Evolutionary conservation across 2,329 filamentous ascomycete genomes (phyloP).

Genomic region (Leptographium lundbergii): DNA sequence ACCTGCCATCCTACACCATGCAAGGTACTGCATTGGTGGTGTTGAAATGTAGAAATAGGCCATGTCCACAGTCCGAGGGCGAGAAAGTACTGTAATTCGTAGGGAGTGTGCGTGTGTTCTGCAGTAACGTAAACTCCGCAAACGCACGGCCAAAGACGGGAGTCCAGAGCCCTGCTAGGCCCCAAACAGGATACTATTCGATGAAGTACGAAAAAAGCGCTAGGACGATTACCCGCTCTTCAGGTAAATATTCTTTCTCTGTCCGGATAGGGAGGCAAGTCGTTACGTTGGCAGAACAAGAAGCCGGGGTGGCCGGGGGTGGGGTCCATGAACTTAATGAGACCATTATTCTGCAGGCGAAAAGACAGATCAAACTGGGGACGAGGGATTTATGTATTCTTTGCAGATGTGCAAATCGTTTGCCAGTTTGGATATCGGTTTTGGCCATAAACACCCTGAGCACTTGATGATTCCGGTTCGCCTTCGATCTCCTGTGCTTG

Average conservation of each 20-base stretch:
- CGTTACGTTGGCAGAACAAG: neutral
- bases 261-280: neutral
- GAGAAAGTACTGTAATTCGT: neutral
- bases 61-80: neutral
- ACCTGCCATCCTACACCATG: conserved; percentile 1
- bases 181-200: neutral
- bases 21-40: conserved; percentile 4
- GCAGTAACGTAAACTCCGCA: neutral
- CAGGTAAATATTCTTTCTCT: neutral
- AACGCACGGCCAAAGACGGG: neutral
- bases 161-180: neutral
- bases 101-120: neutral
- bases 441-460: neutral
- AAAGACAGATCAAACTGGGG: conserved; percentile 1
- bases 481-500: neutral
- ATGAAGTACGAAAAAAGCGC: neutral
- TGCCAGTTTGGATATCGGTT: neutral
- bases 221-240: neutral
- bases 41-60: conserved; percentile 2
- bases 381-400: conserved; percentile 2
- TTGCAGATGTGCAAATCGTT: neutral
- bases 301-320: neutral
- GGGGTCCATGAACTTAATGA: neutral
- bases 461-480: neutral
- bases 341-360: neutral